These are phyloP conservation scores for Talaromyces liani DNA, from an alignment of 495 filamentous ascomycete species.

Conservation along the genomic window DNA sequence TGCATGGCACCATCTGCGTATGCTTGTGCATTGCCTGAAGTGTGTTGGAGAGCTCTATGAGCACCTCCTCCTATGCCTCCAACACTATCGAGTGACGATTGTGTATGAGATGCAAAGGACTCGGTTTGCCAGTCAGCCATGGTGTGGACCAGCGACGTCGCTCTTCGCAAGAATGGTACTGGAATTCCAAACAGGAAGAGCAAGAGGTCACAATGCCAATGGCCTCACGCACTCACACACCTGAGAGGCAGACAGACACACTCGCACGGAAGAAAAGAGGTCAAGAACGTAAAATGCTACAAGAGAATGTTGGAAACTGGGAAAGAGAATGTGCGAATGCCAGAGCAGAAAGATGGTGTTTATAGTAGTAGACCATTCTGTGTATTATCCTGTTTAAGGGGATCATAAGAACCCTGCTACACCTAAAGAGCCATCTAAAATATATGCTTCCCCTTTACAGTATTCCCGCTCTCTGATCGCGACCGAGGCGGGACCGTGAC, in stretches of 20 bases:
- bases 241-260: background rate
- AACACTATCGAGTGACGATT: constrained; percentile 31
- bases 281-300: constrained; percentile 32
- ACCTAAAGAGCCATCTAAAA: background rate
- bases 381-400: constrained; percentile 15
- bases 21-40: constrained; percentile 42
- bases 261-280: constrained; percentile 4
- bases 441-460: constrained; percentile 11
- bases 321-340: constrained; percentile 48
- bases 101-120: constrained; percentile 36
- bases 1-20: constrained; percentile 32
- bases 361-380: constrained; percentile 39
- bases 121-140: constrained; percentile 45
- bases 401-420: constrained; percentile 7
- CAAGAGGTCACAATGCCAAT: constrained; percentile 9
- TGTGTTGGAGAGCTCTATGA: constrained; percentile 41
- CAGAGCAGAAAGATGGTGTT: constrained; percentile 41
- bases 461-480: constrained; percentile 10
- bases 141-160: constrained; percentile 28
- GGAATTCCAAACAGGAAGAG: constrained; percentile 9
- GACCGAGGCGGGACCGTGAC: constrained; percentile 19
- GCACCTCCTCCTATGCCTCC: constrained; percentile 21
- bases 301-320: constrained; percentile 45
- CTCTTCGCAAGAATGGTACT: constrained; percentile 29
- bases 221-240: background rate